Evolutionary conservation across 2,329 filamentous ascomycete species (phyloP).

Genomic region (Bipolaris gigantea): DNA sequence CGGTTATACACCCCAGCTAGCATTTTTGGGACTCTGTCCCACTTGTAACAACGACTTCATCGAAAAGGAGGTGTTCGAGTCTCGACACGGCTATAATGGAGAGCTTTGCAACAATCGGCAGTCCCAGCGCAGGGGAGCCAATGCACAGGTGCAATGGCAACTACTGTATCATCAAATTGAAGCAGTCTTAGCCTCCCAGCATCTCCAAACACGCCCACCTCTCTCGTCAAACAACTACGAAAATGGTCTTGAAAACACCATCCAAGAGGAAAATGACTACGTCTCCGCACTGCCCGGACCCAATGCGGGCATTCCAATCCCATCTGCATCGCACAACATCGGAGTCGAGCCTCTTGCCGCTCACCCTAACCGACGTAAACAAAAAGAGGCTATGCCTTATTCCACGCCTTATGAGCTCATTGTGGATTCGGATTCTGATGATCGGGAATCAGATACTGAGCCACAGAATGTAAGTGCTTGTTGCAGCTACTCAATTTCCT

Average conservation of each 20-base stretch:
- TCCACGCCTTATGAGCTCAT: not conserved
- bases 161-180: not conserved
- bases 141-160: not conserved
- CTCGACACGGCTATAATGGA: not conserved
- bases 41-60: slow-evolving; percentile 18
- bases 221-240: not conserved
- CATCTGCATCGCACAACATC: not conserved
- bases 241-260: not conserved
- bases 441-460: not conserved
- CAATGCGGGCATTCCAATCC: not conserved
- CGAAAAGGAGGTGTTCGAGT: slow-evolving; percentile 2
- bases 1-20: slow-evolving; percentile 2
- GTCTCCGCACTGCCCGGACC: not conserved
- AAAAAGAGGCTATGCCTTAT: not conserved
- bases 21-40: slow-evolving; percentile 11
- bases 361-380: not conserved
- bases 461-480: not conserved
- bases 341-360: not conserved
- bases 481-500: not conserved
- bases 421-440: not conserved
- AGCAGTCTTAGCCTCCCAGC: not conserved
- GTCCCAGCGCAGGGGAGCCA: not conserved
- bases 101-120: slow-evolving; percentile 1
- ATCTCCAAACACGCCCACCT: too few relatives aligned
- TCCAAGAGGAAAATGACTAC: not conserved